Percentiles rank a stretch among this genome's conserved stretches.
phyloP scores from a whole-genome alignment of 176 grass and related monocot species.

The Chrysopogon serrulatus region DNA sequence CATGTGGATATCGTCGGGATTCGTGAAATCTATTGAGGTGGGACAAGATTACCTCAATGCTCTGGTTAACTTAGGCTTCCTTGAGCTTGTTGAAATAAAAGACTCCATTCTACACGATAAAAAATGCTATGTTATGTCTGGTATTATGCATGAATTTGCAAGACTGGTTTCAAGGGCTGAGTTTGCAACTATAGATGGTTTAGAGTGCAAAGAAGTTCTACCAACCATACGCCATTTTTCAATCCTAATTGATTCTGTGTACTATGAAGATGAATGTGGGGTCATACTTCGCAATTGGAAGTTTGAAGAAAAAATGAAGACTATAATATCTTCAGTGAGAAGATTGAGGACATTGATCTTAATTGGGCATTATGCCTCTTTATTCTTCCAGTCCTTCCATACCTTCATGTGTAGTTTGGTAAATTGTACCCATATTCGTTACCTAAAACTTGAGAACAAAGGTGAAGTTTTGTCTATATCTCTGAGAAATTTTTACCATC shows the following conservation, averaged over 20 bases:
- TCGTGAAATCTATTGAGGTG: constrained; percentile 16
- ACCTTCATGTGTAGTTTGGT: background rate
- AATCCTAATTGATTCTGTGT: background rate
- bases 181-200: background rate
- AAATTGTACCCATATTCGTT: constrained; percentile 16
- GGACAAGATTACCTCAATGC: constrained; percentile 17
- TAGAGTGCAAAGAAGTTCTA: background rate
- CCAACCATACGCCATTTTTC: constrained; percentile 1
- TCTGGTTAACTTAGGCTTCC: constrained; percentile 12
- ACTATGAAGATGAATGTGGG: background rate
- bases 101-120: no score
- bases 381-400: background rate
- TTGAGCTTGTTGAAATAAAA: no score
- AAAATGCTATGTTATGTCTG: background rate
- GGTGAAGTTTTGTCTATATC: background rate
- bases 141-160: constrained; percentile 37
- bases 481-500: constrained; percentile 14
- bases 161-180: background rate
- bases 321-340: background rate
- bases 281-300: background rate
- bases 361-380: background rate
- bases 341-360: no score
- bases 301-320: background rate
- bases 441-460: background rate
- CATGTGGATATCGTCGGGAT: constrained; percentile 53